A percentile compares a stretch with the other conserved stretches of the same genome.
Evolutionary conservation across 768 basidiomycete species (phyloP).

Genomic region (Cantharellus anzutake): DNA sequence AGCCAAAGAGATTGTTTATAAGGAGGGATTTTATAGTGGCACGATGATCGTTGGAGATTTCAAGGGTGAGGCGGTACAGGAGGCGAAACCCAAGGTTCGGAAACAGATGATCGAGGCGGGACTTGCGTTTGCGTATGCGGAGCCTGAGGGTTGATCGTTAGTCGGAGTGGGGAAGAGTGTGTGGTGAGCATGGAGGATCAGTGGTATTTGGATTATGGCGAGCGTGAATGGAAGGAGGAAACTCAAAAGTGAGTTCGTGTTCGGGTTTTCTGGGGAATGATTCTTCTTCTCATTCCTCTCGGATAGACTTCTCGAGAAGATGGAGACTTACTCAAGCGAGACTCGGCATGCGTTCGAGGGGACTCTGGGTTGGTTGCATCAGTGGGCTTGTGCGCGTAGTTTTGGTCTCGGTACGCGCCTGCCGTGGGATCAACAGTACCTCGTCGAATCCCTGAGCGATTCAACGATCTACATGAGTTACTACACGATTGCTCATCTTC

Average conservation of each 20-base stretch:
- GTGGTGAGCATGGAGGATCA: slow-evolving; percentile 97
- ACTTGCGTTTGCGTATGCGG: slow-evolving; percentile 79
- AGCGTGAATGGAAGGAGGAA: slow-evolving; percentile 68
- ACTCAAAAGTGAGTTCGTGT: slow-evolving; percentile 42
- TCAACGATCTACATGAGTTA: slow-evolving; percentile 98
- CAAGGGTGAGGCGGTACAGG: slow-evolving; percentile 73
- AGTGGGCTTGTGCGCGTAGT: slow-evolving; percentile 98
- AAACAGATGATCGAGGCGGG: slow-evolving; percentile 61
- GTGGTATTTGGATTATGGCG: slow-evolving; percentile 98
- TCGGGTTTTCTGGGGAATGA: not conserved
- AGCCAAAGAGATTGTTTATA: slow-evolving; percentile 95
- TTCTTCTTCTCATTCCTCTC: not conserved
- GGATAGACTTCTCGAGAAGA: slow-evolving; percentile 49
- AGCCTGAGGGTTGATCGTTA: slow-evolving; percentile 82
- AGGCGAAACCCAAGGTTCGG: slow-evolving; percentile 80
- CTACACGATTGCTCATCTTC: slow-evolving; percentile 80
- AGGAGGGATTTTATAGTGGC: slow-evolving; percentile 94
- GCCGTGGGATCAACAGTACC: slow-evolving; percentile 92
- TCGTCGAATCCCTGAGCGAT: slow-evolving; percentile 93
- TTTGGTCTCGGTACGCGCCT: slow-evolving; percentile 90
- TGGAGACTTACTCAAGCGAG: slow-evolving; percentile 85
- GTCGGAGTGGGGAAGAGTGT: slow-evolving; percentile 89
- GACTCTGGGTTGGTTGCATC: slow-evolving; percentile 83
- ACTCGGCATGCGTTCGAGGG: slow-evolving; percentile 85
- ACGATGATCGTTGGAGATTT: slow-evolving; percentile 83